phyloP scores from a whole-genome alignment of 352 stramenopile genomes.

The Bremia lactucae region DNA sequence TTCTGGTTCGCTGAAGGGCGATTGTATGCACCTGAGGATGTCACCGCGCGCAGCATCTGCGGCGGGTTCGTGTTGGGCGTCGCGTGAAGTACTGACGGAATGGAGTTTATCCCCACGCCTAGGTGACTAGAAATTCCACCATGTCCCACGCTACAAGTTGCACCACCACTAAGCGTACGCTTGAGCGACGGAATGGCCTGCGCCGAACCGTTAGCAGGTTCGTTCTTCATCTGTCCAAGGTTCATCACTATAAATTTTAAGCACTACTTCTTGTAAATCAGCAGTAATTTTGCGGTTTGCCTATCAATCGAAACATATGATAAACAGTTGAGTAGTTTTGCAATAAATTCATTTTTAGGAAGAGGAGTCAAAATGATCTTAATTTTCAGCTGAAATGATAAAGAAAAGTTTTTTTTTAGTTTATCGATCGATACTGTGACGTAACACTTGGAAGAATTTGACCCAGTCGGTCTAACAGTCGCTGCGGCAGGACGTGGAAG shows the following conservation, averaged over 20 bases:
- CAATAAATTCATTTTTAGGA: no score
- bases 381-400: no score
- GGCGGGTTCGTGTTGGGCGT: conserved; percentile 56
- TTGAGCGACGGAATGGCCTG: conserved; percentile 78
- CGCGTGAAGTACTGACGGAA: conserved; percentile 69
- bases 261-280: no score
- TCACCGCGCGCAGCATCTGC: conserved; percentile 78
- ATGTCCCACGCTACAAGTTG: conserved; percentile 29
- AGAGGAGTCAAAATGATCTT: no score
- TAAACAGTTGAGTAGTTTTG: no score
- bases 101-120: conserved; percentile 62
- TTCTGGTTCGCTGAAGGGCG: conserved; percentile 28
- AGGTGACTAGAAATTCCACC: conserved; percentile 39
- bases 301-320: no score
- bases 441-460: no score
- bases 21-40: conserved; percentile 73
- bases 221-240: conserved; percentile 62
- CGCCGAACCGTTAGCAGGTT: conserved; percentile 32
- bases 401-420: no score
- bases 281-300: no score
- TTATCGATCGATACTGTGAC: no score
- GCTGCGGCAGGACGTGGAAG: no score
- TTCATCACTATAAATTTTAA: conserved; percentile 41
- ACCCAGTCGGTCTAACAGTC: no score
- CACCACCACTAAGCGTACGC: conserved; percentile 69